Conservation (phyloP, 164 flowering plant species). For the Chloranthus sessilifolius region DNA sequence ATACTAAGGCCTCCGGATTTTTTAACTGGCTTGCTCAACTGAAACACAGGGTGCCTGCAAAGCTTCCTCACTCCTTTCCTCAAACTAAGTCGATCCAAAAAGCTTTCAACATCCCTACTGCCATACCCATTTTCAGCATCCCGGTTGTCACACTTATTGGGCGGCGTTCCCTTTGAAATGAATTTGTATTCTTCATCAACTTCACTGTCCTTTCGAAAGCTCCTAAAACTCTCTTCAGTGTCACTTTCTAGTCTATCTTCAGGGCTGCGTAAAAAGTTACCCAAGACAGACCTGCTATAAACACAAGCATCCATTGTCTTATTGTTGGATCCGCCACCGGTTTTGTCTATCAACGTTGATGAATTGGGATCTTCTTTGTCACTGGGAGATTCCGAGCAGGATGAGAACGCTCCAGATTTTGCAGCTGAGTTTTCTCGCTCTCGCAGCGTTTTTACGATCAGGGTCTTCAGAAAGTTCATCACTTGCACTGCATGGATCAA, state of each 20-base stretch:
- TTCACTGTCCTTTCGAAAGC: slow-evolving; percentile 24
- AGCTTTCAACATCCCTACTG: slow-evolving; percentile 35
- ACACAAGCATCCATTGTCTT: slow-evolving; percentile 14
- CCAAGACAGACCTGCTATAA: slow-evolving; percentile 1
- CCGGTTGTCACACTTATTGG: slow-evolving; percentile 13
- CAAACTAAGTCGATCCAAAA: slow-evolving; percentile 44
- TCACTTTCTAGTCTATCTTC: slow-evolving; percentile 33
- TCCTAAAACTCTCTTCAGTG: slow-evolving; percentile 36
- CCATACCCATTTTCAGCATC: slow-evolving; percentile 23
- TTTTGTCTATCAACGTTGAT: slow-evolving; percentile 9
- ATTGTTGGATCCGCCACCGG: slow-evolving; percentile 6
- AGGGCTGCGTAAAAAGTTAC: slow-evolving; percentile 23
- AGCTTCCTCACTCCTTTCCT: slow-evolving; percentile 64
- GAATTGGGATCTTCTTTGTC: slow-evolving; percentile 11
- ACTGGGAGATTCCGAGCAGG: slow-evolving; percentile 19
- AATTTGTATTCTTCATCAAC: slow-evolving; percentile 31
- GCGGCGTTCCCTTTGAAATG: slow-evolving; percentile 15
- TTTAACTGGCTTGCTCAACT: slow-evolving; percentile 47
- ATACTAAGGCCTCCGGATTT: slow-evolving; percentile 34
- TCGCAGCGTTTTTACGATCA: slow-evolving; percentile 19
- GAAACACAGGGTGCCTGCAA: slow-evolving; percentile 68
- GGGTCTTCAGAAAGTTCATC: slow-evolving; percentile 30
- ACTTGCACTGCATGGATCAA: slow-evolving; percentile 36
- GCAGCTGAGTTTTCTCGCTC: slow-evolving; percentile 27
- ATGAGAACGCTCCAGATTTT: slow-evolving; percentile 8